Conservation (phyloP, 352 stramenopile genomes). For the Paralagenidium karlingii region DNA sequence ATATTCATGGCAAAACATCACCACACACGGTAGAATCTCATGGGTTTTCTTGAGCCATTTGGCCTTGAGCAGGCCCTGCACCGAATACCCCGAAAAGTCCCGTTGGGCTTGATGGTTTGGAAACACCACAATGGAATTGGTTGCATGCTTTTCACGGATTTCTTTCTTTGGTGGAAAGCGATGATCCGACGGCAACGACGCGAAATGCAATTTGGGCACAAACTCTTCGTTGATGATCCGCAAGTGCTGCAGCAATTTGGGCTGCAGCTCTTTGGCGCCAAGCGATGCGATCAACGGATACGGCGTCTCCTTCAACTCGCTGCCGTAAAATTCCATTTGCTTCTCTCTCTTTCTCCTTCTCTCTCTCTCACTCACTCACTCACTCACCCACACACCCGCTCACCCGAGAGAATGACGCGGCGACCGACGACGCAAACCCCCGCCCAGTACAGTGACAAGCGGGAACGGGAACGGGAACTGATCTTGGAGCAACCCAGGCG, state of each 20-base stretch:
- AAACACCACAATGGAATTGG: conserved; percentile 28
- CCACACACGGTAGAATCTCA: conserved; percentile 59
- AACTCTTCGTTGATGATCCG: conserved; percentile 74
- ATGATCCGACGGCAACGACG: conserved; percentile 54
- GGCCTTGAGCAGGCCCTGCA: conserved; percentile 63
- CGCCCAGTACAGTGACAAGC: too few relatives aligned
- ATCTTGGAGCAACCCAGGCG: too few relatives aligned
- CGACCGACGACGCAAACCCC: too few relatives aligned
- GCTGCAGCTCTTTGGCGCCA: conserved; percentile 57
- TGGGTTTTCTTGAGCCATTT: conserved; percentile 83
- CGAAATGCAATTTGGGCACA: conserved; percentile 63
- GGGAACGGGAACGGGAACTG: too few relatives aligned
- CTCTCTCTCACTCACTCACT: too few relatives aligned
- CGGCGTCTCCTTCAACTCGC: conserved; percentile 79
- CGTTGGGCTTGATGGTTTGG: conserved; percentile 64
- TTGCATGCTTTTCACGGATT: conserved; percentile 71
- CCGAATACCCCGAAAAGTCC: conserved; percentile 60
- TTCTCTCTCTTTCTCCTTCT: too few relatives aligned
- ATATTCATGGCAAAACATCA: conserved; percentile 77
- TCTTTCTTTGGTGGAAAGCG: conserved; percentile 77
- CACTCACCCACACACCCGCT: too few relatives aligned
- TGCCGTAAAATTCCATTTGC: conserved; percentile 75
- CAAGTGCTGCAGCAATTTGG: conserved; percentile 52
- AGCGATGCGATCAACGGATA: conserved; percentile 75
- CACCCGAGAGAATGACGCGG: too few relatives aligned